Evolutionary conservation across 108 stramenopile species (phyloP), one percentile per base, ranked within the genome.

Genomic region (Cyclotella kingstonii): DNA sequence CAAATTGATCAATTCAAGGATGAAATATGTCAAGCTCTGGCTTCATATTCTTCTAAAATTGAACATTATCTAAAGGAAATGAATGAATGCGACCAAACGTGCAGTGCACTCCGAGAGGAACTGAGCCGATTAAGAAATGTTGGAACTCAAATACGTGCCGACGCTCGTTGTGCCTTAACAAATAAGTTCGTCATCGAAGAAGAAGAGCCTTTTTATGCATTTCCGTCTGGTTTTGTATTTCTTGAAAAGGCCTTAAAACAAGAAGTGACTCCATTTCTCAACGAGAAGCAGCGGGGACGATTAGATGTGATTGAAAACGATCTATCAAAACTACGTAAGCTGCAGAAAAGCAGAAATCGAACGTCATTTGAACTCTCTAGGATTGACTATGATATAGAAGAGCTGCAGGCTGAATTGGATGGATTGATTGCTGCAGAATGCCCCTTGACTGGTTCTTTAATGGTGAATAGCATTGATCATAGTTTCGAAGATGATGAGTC

Each of bases 1-100:
- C 84, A 87, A 63, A 94, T 94, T 35, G 89, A 94, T 65, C 79
- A 86, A 46, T 86, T 94, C 71, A 90, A 94, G 73, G 89, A 89
- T 63, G 93, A 94, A 57, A 94, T 94, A 38, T 87, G 87, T 45
- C 82, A 83, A 47, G 87, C 93, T 29, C 76, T 94, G 11, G 81
- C 87, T 25, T 84, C 89, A 15, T 94, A 94, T 60, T 90, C 89
- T 21, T 78, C 82, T 2, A 86, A 89, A 59, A 94, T 94, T 66
- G 85, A 89, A 50, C 64, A 81, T 41, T 90, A 77, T 61, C 67
- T 90, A 59, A 85, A 86, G 43, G 87, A 90, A 65, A 89, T 94
- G 87, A 85, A 70, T 35, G 87, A 94, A 61, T 90, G 85, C 45
- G 93, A 94, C 60, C 82, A 83, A 51, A 65, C 81, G 7, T 91